Percentiles rank a stretch among this genome's conserved stretches.
phyloP scores from a whole-genome alignment of 306 rosid genomes.

The Sphenostylis stenocarpa region DNA sequence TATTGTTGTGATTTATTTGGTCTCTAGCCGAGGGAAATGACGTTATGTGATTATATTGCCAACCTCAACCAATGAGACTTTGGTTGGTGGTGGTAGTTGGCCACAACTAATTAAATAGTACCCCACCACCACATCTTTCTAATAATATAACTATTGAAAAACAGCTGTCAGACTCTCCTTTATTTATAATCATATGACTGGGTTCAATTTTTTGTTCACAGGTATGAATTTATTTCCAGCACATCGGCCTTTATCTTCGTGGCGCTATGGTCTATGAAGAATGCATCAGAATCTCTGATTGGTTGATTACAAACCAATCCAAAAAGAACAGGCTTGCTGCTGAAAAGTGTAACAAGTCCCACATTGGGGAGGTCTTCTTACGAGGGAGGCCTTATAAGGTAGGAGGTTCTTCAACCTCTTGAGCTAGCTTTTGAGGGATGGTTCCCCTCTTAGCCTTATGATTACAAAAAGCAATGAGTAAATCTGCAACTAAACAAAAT shows the following conservation, averaged over 20 bases:
- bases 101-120: too few species aligned
- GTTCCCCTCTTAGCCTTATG: too few species aligned
- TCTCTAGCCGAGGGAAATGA: not conserved
- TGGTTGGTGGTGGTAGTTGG: not conserved
- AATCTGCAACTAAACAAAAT: not conserved
- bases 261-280: not conserved
- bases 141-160: not conserved
- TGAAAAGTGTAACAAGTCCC: too few species aligned
- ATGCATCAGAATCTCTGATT: too few species aligned
- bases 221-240: not conserved
- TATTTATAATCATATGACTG: not conserved
- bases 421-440: too few species aligned
- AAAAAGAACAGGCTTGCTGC: not conserved
- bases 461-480: slow-evolving; percentile 2
- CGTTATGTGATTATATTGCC: not conserved
- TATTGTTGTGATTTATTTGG: not conserved
- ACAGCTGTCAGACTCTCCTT: too few species aligned
- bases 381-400: too few species aligned
- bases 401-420: too few species aligned
- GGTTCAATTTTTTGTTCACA: not conserved
- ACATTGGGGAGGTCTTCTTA: too few species aligned
- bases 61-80: not conserved
- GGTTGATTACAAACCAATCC: too few species aligned
- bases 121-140: not conserved
- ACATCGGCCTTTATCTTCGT: not conserved